Base-by-base conservation (phyloP, 2,329 filamentous ascomycete species). In the Paracamarosporium sp. region DNA sequence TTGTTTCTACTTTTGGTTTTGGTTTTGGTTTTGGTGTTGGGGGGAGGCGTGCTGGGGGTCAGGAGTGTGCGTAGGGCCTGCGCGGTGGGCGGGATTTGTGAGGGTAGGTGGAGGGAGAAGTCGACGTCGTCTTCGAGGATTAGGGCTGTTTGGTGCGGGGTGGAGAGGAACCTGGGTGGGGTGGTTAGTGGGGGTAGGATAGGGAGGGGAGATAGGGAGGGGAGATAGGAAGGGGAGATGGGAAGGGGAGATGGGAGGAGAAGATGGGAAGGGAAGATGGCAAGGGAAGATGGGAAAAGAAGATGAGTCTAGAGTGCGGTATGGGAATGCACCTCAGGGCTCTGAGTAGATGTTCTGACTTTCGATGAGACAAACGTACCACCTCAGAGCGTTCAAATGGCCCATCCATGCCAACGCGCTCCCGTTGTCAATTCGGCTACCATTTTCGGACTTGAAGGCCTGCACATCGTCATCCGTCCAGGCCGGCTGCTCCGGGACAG, bases 61-160 rank as follows among this genome's bases (percentile, higher is more conserved):
- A 44, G 46, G 41, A 52, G 50, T 35, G 31, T 55, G n/a, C 47
- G 50, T 11, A 33, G n/a, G 52, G 56, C 50, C 25, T 8, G 33
- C 22, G 47, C 20, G 33, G 47, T 24, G 15, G 35, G 24, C 4
- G 47, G 6, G 22, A 52, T 27, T 20, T 53, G 56, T 3, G 45
- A 52, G 36, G 74, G 73, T 31, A 78, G 67, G 50, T 70, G 72
- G 41, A 78, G 74, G 53, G 75, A 71, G 73, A 73, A 78, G 61
- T 78, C 75, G 5, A 77, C 73, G 55, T 79, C 76, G 57, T 79
- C 76, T 69, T 79, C 76, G 56, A 79, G 53, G 41, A 78, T 73
- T 3, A 78, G 59, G 22, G 72, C 74, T 2, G 76, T 76, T 20
- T 67, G 56, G 22, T 72, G 66, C n/a, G 43, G 22, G 13, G 69